Evolutionary conservation across 768 basidiomycete genomes (phyloP).

Genomic region (Phanerochaete sordida): DNA sequence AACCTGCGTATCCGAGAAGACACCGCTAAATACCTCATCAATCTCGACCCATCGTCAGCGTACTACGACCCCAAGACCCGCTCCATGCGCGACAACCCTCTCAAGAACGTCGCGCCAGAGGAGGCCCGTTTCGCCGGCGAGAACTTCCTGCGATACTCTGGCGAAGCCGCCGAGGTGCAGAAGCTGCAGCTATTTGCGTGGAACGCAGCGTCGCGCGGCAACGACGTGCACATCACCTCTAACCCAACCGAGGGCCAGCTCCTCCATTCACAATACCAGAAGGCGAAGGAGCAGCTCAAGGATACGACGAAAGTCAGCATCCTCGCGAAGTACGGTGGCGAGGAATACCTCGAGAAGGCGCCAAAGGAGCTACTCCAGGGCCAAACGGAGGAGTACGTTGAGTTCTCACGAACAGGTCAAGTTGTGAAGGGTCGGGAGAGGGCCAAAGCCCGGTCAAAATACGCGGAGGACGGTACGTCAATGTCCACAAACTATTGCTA

Average conservation of each 20-base stretch:
- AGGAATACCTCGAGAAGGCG: conserved; percentile 83
- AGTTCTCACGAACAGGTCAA: conserved; percentile 90
- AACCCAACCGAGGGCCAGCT: conserved; percentile 96
- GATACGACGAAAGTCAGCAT: conserved; percentile 88
- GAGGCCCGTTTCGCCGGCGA: conserved; percentile 78
- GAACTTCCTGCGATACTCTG: conserved; percentile 89
- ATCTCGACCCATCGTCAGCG: conserved; percentile 90
- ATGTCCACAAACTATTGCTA: background rate
- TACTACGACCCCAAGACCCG: conserved; percentile 99
- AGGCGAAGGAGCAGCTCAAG: conserved; percentile 91
- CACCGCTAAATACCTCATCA: conserved; percentile 97
- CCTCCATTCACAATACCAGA: conserved; percentile 83
- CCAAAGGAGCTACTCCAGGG: conserved; percentile 92
- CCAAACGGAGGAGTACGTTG: conserved; percentile 96
- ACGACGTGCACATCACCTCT: conserved; percentile 93
- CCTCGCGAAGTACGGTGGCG: conserved; percentile 91
- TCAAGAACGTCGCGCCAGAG: conserved; percentile 72
- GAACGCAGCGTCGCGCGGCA: conserved; percentile 91
- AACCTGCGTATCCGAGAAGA: conserved; percentile 99
- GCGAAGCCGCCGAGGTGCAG: conserved; percentile 92
- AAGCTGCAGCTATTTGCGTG: conserved; percentile 94
- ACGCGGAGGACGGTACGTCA: conserved; percentile 88
- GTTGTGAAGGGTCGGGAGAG: conserved; percentile 90
- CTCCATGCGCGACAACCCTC: conserved; percentile 97
- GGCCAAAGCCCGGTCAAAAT: conserved; percentile 86